Conservation (phyloP, 106 monocot genomes). For the Acorus gramineus region DNA sequence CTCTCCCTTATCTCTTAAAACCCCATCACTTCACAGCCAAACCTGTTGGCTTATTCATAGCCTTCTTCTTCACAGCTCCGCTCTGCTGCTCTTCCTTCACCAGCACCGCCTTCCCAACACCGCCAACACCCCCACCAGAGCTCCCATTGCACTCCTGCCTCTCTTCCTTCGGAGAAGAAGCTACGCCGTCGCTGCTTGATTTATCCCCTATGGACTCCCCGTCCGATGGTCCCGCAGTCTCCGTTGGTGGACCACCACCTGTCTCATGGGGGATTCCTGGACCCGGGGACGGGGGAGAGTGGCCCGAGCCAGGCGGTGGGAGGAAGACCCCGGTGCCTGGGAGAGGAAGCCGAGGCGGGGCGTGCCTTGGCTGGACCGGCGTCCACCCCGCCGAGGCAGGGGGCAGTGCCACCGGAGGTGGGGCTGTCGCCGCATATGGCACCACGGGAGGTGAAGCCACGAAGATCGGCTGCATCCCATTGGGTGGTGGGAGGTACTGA, state of each 20-base stretch:
- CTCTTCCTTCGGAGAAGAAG: slow-evolving; percentile 10
- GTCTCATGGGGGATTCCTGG: not conserved
- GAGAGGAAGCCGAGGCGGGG: slow-evolving; percentile 25
- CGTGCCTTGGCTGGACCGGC: slow-evolving; percentile 25
- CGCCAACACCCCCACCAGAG: not conserved
- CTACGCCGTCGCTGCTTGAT: not conserved
- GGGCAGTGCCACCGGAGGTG: slow-evolving; percentile 14
- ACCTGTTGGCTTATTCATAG: slow-evolving; percentile 4
- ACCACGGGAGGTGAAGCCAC: slow-evolving; percentile 26
- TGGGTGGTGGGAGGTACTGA: slow-evolving; percentile 24
- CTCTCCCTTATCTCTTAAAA: not conserved
- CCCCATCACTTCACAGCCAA: not conserved
- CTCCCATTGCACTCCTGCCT: slow-evolving; percentile 14
- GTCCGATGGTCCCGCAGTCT: not conserved
- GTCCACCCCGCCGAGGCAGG: slow-evolving; percentile 21
- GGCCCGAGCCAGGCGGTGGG: slow-evolving; percentile 36
- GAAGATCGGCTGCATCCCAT: slow-evolving; percentile 48
- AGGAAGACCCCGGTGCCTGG: slow-evolving; percentile 75
- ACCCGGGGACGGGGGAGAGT: slow-evolving; percentile 9
- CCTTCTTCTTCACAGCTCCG: slow-evolving; percentile 10
- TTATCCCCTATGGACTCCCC: slow-evolving; percentile 7
- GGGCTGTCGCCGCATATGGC: slow-evolving; percentile 18
- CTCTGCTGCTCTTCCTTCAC: not conserved
- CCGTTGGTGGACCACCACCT: not conserved
- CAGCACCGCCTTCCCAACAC: not conserved